Conservation (phyloP, 176 grass and related monocot genomes). For the Areca catechu region DNA sequence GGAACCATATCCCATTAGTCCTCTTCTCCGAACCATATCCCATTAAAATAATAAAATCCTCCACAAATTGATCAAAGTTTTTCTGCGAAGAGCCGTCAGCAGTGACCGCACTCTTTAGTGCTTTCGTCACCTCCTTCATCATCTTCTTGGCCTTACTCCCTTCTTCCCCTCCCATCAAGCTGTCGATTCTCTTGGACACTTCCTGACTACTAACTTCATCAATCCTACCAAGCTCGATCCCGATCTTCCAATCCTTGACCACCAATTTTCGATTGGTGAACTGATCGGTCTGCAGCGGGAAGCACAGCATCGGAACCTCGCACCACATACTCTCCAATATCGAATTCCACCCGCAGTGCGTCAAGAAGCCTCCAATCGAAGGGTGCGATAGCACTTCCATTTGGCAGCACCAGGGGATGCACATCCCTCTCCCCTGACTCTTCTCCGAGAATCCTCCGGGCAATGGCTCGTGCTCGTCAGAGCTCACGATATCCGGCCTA, state of each 20-base stretch:
- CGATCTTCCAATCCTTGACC: slow-evolving; percentile 36
- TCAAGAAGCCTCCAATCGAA: slow-evolving; percentile 40
- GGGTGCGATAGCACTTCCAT: slow-evolving; percentile 54
- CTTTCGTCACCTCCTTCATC: neutral
- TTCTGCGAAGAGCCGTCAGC: neutral
- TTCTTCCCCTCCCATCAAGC: neutral
- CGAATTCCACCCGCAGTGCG: slow-evolving; percentile 83
- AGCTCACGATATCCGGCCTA: slow-evolving; percentile 50
- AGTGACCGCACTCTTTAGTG: neutral
- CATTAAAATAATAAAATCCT: too few relatives aligned
- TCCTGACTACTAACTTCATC: neutral
- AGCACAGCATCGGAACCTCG: slow-evolving; percentile 60
- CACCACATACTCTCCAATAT: slow-evolving; percentile 58
- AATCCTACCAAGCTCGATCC: slow-evolving; percentile 34
- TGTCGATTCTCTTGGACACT: neutral
- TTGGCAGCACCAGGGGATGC: slow-evolving; percentile 68
- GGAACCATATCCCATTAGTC: too few relatives aligned
- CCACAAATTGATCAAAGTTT: too few relatives aligned
- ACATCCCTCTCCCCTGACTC: slow-evolving; percentile 15
- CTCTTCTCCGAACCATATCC: too few relatives aligned
- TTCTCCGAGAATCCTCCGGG: slow-evolving; percentile 30
- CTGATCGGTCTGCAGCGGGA: slow-evolving; percentile 66
- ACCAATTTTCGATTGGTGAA: slow-evolving; percentile 47
- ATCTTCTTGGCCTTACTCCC: neutral
- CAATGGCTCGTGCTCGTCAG: slow-evolving; percentile 43